Conservation (phyloP, 192 early-diverging fungal genomes). For the Borealophlyctis nickersoniae region DNA sequence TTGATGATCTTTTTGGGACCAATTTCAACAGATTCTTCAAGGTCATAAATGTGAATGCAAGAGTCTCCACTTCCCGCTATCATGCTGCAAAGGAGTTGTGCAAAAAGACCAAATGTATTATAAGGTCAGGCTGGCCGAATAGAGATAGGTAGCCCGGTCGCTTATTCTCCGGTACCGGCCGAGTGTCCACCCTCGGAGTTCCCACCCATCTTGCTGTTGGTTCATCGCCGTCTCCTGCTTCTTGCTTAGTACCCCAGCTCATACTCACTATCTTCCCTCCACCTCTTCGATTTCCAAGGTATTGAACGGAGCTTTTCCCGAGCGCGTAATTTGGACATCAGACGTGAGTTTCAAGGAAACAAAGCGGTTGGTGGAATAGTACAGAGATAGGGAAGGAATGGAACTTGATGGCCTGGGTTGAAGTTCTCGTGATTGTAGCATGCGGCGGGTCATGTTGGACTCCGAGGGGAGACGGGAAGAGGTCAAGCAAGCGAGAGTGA, state of each 20-base stretch:
- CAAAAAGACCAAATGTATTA: background rate
- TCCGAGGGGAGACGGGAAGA: no score
- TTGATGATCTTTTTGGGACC: constrained; percentile 16
- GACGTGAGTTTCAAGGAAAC: no score
- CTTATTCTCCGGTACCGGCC: background rate
- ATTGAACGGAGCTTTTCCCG: constrained; percentile 38
- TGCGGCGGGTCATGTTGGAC: no score
- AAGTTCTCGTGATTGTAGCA: no score
- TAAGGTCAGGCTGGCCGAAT: background rate
- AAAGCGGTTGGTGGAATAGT: no score
- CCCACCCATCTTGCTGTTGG: background rate
- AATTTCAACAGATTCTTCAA: constrained; percentile 38
- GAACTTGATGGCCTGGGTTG: no score
- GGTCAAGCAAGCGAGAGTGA: no score
- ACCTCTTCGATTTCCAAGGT: constrained; percentile 51
- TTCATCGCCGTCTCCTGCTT: background rate
- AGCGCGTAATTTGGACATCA: no score
- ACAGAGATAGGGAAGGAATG: no score
- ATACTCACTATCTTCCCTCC: constrained; percentile 56
- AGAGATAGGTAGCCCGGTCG: no score
- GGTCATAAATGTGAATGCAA: constrained; percentile 58
- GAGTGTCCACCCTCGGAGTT: background rate
- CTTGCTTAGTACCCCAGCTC: no score
- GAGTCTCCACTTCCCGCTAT: constrained; percentile 62
- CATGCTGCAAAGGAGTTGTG: constrained; percentile 41